phyloP scores from a whole-genome alignment of 441 rosid genomes.

The Lepidium campestre region DNA sequence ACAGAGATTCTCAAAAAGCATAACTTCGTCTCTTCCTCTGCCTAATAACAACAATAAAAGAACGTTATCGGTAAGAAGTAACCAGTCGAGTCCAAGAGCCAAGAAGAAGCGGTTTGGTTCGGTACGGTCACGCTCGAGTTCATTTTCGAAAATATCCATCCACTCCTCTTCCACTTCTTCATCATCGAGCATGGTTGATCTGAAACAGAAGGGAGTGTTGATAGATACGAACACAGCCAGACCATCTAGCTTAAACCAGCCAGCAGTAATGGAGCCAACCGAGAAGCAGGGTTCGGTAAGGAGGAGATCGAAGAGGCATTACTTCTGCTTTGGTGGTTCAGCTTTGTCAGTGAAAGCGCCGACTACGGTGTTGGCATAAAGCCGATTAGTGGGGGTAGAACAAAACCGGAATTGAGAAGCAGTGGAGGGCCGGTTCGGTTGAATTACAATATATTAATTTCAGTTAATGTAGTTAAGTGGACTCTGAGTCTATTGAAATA shows the following conservation, averaged over 20 bases:
- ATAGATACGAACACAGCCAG: conserved; percentile 38
- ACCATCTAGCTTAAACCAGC: conserved; percentile 41
- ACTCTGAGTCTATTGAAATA: background rate
- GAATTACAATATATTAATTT: background rate
- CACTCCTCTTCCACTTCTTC: conserved; percentile 40
- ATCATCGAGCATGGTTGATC: conserved; percentile 41
- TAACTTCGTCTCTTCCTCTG: conserved; percentile 16
- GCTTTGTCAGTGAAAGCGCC: conserved; percentile 46
- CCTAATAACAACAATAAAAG: conserved; percentile 55
- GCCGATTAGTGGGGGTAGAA: background rate
- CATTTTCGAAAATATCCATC: conserved; percentile 67
- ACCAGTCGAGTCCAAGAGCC: conserved; percentile 74
- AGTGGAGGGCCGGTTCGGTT: background rate
- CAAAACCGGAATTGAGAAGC: conserved; percentile 30
- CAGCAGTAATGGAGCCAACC: conserved; percentile 24
- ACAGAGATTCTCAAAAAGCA: conserved; percentile 57
- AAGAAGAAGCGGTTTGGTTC: conserved; percentile 64
- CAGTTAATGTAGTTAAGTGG: background rate
- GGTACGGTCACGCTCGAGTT: conserved; percentile 64
- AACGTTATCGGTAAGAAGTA: conserved; percentile 72
- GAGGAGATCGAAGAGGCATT: conserved; percentile 50
- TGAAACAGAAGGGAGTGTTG: conserved; percentile 57
- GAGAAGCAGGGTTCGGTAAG: conserved; percentile 36
- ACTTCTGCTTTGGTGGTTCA: conserved; percentile 71
- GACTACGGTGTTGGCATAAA: conserved; percentile 23